phyloP scores from a whole-genome alignment of 768 basidiomycete species.

The Phlebiopsis flavidoalba region DNA sequence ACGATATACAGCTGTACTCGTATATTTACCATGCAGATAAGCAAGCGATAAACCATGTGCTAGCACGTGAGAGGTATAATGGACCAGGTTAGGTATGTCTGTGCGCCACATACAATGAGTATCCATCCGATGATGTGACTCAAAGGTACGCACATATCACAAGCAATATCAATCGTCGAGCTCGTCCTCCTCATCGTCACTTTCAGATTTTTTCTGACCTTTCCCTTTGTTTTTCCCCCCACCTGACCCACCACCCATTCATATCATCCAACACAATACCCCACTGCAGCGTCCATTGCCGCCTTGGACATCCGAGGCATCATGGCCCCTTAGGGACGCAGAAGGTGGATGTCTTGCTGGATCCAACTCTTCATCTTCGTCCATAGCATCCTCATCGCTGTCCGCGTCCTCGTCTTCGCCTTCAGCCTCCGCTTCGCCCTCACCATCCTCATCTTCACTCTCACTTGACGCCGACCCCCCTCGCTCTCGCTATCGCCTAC shows the following conservation, averaged over 20 bases:
- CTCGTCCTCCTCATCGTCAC: conserved; percentile 12
- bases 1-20: not conserved
- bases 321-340: conserved; percentile 63
- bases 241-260: conserved; percentile 28
- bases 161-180: conserved; percentile 1
- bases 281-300: conserved; percentile 59
- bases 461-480: conserved; percentile 30
- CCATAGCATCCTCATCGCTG: conserved; percentile 29
- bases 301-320: conserved; percentile 65
- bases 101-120: not conserved
- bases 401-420: conserved; percentile 22
- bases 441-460: conserved; percentile 17
- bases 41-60: not conserved
- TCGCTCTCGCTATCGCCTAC: conserved; percentile 30
- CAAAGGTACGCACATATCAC: not conserved
- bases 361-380: conserved; percentile 43
- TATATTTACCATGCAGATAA: not conserved
- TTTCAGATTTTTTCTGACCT: not conserved
- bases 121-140: not conserved
- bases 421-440: conserved; percentile 3
- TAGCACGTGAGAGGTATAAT: not conserved
- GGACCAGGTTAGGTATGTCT: not conserved
- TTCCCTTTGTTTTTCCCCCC: not conserved
- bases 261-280: conserved; percentile 55
- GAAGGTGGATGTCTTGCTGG: conserved; percentile 55